phyloP scores from a whole-genome alignment of 148 eudicot species.

The Rhododendron henanense region DNA sequence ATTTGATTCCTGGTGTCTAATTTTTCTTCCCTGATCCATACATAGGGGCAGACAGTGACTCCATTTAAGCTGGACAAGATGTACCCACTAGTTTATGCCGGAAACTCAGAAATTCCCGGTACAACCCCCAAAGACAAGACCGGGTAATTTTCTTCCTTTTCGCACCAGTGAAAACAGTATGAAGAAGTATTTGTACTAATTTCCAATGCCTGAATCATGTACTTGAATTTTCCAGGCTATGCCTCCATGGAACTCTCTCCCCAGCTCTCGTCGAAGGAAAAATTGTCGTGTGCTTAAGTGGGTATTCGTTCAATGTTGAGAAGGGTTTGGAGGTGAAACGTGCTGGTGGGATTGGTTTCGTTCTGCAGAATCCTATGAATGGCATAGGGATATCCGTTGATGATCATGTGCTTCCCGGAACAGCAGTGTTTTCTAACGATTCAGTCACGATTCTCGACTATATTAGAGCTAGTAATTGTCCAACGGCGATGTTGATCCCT shows the following conservation, averaged over 20 bases:
- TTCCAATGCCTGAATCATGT: neutral
- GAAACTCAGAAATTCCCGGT: conserved; percentile 1
- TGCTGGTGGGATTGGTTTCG: conserved; percentile 16
- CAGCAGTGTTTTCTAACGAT: conserved; percentile 2
- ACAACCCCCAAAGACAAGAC: neutral
- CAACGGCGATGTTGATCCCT: conserved; percentile 1
- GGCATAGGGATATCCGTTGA: conserved; percentile 7
- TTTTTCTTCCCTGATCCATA: neutral
- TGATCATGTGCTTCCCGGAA: conserved; percentile 18
- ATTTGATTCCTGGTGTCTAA: neutral
- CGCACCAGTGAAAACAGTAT: neutral
- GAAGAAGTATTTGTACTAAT: neutral
- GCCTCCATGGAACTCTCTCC: conserved; percentile 13
- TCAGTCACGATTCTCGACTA: conserved; percentile 8
- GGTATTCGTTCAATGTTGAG: neutral
- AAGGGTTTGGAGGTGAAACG: conserved; percentile 17
- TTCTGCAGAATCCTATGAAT: neutral
- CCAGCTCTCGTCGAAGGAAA: conserved; percentile 10
- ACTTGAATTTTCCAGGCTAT: conserved; percentile 9
- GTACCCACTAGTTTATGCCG: conserved; percentile 19
- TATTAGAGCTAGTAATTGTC: conserved; percentile 1
- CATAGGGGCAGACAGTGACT: conserved; percentile 17
- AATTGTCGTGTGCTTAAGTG: conserved; percentile 15
- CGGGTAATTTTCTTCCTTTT: conserved; percentile 1
- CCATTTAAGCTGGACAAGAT: neutral